Evolutionary conservation across 2,329 filamentous ascomycete species (phyloP).

Genomic region (Cladosporium sp.): DNA sequence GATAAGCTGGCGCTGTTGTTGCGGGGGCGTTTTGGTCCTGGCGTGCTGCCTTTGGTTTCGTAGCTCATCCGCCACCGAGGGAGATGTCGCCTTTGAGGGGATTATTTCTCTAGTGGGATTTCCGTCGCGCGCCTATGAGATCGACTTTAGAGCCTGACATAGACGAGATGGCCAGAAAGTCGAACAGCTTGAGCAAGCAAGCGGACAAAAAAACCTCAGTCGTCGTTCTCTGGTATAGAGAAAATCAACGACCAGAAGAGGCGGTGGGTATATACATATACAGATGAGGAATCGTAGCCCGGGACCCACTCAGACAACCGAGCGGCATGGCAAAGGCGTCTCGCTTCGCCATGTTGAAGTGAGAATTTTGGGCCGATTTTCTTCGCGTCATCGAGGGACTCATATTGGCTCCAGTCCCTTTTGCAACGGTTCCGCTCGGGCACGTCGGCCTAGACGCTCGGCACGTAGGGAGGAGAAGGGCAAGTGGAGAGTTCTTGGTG

Average conservation of each 20-base stretch:
- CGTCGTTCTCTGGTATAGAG: background rate
- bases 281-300: background rate
- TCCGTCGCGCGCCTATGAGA: slow-evolving; percentile 4
- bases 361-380: slow-evolving; percentile 1
- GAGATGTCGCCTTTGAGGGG: background rate
- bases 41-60: slow-evolving; percentile 41
- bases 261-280: slow-evolving; percentile 1
- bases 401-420: background rate
- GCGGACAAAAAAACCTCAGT: too few relatives aligned
- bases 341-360: background rate
- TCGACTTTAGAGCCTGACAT: slow-evolving; percentile 5
- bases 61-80: slow-evolving; percentile 9
- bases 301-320: background rate
- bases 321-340: background rate
- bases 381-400: slow-evolving; percentile 9
- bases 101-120: background rate
- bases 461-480: background rate
- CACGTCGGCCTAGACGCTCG: background rate
- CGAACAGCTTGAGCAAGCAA: background rate
- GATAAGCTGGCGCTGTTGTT: slow-evolving; percentile 23
- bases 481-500: background rate
- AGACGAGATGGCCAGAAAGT: background rate
- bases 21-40: slow-evolving; percentile 33
- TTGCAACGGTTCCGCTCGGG: background rate
- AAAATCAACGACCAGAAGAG: background rate